Evolutionary conservation across 495 filamentous ascomycete genomes (phyloP).

Genomic region (Neurospora sp.): DNA sequence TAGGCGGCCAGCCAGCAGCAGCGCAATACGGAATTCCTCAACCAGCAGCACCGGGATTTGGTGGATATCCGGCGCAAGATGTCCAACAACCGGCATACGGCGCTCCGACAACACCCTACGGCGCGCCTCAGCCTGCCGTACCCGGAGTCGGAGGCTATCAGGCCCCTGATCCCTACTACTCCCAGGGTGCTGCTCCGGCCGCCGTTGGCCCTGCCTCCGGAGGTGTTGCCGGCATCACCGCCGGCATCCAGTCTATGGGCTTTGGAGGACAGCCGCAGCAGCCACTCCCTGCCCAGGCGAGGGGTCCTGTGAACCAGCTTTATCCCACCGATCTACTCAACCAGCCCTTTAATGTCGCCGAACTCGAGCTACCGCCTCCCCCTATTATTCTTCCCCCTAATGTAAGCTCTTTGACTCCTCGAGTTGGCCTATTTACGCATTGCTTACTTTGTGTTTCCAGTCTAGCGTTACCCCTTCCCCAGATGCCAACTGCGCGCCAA

Average conservation of each 20-base stretch:
- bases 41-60: slow-evolving; percentile 34
- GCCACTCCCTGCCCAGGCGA: slow-evolving; percentile 37
- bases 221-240: slow-evolving; percentile 64
- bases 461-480: slow-evolving; percentile 87
- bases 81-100: slow-evolving; percentile 45
- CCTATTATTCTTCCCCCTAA: slow-evolving; percentile 84
- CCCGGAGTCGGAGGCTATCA: slow-evolving; percentile 47
- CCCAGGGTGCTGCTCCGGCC: slow-evolving; percentile 32
- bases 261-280: slow-evolving; percentile 47
- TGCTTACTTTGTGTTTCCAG: slow-evolving; percentile 39
- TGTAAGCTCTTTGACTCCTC: slow-evolving; percentile 44
- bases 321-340: slow-evolving; percentile 84
- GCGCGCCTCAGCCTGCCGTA: slow-evolving; percentile 32
- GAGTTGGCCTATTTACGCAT: neutral
- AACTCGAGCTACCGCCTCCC: slow-evolving; percentile 85
- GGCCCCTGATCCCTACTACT: slow-evolving; percentile 54
- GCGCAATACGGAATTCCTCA: slow-evolving; percentile 26
- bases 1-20: slow-evolving; percentile 33
- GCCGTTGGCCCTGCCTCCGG: slow-evolving; percentile 36
- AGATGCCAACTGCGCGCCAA: slow-evolving; percentile 81
- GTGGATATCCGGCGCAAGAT: slow-evolving; percentile 53
- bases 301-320: slow-evolving; percentile 67
- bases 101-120: slow-evolving; percentile 33
- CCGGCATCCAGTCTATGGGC: slow-evolving; percentile 75
- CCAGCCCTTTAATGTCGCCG: slow-evolving; percentile 86